phyloP scores from a whole-genome alignment of 2,329 filamentous ascomycete genomes.

The Colletotrichum somersetense region DNA sequence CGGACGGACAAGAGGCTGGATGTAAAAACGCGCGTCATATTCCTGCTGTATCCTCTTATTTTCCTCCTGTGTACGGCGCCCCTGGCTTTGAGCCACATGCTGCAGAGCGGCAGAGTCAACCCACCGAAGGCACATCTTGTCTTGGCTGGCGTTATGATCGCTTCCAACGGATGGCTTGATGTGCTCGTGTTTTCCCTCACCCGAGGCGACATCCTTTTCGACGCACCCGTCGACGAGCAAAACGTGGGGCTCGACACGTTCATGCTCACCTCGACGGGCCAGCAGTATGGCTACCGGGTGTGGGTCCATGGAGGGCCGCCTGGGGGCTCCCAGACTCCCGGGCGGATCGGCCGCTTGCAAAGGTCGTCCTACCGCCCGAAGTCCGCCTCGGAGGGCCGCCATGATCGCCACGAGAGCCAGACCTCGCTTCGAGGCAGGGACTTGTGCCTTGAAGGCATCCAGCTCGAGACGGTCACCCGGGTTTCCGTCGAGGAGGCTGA shows the following conservation, averaged over 20 bases:
- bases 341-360: background rate
- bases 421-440: conserved; percentile 19
- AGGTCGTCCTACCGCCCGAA: conserved; percentile 2
- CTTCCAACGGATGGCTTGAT: conserved; percentile 61
- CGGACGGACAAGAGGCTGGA: conserved; percentile 4
- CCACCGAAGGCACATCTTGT: conserved; percentile 63
- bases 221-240: conserved; percentile 23
- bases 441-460: conserved; percentile 49
- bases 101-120: conserved; percentile 63
- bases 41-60: conserved; percentile 72
- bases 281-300: conserved; percentile 30
- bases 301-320: conserved; percentile 13
- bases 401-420: conserved; percentile 29
- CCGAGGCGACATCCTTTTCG: conserved; percentile 52
- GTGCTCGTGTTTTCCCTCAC: conserved; percentile 56
- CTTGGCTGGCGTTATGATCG: conserved; percentile 64
- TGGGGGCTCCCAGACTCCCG: background rate
- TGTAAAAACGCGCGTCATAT: conserved; percentile 43
- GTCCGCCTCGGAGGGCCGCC: background rate
- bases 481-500: conserved; percentile 57
- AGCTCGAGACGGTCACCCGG: conserved; percentile 59
- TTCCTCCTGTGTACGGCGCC: conserved; percentile 73
- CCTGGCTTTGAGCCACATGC: conserved; percentile 70
- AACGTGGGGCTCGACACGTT: conserved; percentile 31
- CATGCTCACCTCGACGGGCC: conserved; percentile 11